Evolutionary conservation across 495 filamentous ascomycete genomes (phyloP), one percentile per base, ranked within the genome.

Genomic region (Lophiostoma macrostomum): DNA sequence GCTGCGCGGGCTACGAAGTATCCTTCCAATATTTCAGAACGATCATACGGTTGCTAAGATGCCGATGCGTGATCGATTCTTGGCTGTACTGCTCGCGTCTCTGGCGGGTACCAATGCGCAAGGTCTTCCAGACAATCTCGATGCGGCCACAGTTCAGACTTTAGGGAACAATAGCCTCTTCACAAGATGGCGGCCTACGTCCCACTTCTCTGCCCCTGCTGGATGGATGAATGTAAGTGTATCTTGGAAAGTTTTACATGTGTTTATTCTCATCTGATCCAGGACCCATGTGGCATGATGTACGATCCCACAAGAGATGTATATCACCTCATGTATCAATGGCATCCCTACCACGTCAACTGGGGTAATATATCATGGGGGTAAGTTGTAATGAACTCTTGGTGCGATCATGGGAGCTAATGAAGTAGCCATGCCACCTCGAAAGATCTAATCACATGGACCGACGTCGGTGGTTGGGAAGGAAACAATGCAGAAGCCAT

Each of bases 201-300:
- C 67, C 37, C 79, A 81, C 53, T 68, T 83, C 31, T 67, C 68
- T 5, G 74, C 79, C 5, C 73, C 77, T 4, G 64, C 64, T 39
- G 76, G 75, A 22, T 82, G 78, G 77, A 67, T 79, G 68, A 80
- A 82, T 50, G 60, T 66, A 28, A 52, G 50, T 52, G 16, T 38
- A 7, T 41, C 28, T 13, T 1, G 11, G 8, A 27, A 16, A 34
- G 18, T 24, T 41, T 6, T 30, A 10, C 22, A 14, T n/a, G 22
- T 22, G 22, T 23, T 49, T 27, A 31, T 16, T 31, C 34, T 27
- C 8, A 30, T 42, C 20, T 11, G 4, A n/a, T 16, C 13, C 31
- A 60, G 63, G 79, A 82, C 27, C 79, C 80, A 4, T 80, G 77
- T 46, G 78, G 74, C 7, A 63, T 76, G 16, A 73, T 76, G 45